A percentile compares a stretch with the other conserved stretches of the same genome.
Evolutionary conservation across 176 grass and related monocot genomes (phyloP).

Genomic region (Tillandsia fasciculata): DNA sequence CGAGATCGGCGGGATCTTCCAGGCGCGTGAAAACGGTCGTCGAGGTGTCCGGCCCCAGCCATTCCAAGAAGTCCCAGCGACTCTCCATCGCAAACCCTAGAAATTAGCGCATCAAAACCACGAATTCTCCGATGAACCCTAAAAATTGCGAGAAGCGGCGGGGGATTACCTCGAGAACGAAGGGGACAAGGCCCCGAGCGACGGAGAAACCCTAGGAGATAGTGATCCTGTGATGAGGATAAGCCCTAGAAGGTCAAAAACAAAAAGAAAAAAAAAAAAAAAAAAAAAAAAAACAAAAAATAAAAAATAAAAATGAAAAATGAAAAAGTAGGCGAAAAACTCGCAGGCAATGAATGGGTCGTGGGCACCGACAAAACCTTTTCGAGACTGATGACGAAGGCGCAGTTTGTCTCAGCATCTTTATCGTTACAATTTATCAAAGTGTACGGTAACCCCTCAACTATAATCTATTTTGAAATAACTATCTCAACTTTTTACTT

Average conservation of each 20-base stretch:
- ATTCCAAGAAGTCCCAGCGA: slow-evolving; percentile 41
- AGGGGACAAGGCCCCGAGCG: too few species aligned
- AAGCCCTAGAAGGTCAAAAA: too few species aligned
- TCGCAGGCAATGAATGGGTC: neutral
- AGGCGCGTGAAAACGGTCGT: slow-evolving; percentile 35
- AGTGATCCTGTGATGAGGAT: too few species aligned
- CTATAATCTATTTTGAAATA: too few species aligned
- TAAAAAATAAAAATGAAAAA: neutral
- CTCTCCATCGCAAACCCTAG: neutral
- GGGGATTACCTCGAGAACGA: too few species aligned
- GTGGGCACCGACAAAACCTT: neutral
- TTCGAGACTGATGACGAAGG: neutral
- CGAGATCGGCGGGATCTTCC: slow-evolving; percentile 50
- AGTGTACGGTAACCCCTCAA: too few species aligned
- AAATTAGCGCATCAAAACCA: neutral
- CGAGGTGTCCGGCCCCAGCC: slow-evolving; percentile 48
- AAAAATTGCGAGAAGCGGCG: neutral
- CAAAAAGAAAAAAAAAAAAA: too few species aligned
- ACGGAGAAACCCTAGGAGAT: too few species aligned
- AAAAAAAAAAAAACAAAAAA: neutral
- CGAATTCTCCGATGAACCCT: neutral
- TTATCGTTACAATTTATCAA: neutral
- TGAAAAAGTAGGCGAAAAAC: neutral
- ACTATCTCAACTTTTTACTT: too few species aligned
- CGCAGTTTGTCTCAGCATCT: neutral